A percentile compares a stretch with the other conserved stretches of the same genome.
Evolutionary conservation across 305 asterid genomes (phyloP).

Genomic region (Lippia alba): DNA sequence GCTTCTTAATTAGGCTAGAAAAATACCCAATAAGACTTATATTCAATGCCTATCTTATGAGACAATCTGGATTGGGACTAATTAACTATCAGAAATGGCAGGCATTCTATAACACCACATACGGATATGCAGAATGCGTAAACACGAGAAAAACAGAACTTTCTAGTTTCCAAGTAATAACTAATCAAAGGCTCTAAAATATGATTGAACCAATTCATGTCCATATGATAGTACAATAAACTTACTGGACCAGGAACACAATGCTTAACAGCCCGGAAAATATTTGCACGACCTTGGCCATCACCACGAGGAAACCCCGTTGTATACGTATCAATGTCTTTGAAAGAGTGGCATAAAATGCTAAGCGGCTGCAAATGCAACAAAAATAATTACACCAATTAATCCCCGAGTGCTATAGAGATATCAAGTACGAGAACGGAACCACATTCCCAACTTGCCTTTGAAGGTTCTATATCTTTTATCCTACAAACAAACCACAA

Average conservation of each 20-base stretch:
- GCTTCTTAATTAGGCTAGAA: constrained; percentile 11
- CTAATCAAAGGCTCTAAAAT: neutral
- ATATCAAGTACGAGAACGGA: constrained; percentile 26
- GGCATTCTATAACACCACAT: neutral
- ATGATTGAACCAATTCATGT: neutral
- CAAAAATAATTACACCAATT: constrained; percentile 27
- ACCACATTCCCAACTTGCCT: constrained; percentile 55
- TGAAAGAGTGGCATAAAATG: constrained; percentile 78
- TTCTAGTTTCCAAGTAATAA: too few relatives aligned
- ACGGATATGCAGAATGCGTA: neutral
- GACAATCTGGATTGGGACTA: neutral
- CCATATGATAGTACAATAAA: constrained; percentile 20
- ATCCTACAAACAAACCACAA: constrained; percentile 59
- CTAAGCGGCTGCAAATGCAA: constrained; percentile 81
- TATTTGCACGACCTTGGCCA: constrained; percentile 62
- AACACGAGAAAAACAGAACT: neutral
- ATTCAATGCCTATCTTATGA: constrained; percentile 4
- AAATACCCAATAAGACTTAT: constrained; percentile 7
- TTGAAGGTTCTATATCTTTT: constrained; percentile 78
- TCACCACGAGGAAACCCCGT: constrained; percentile 91
- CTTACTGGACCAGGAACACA: constrained; percentile 96
- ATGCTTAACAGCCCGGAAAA: constrained; percentile 81
- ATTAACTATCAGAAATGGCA: neutral
- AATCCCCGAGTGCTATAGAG: neutral
- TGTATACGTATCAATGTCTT: constrained; percentile 87